phyloP scores from a whole-genome alignment of 345 rosid species.

The Aurinia saxatilis region DNA sequence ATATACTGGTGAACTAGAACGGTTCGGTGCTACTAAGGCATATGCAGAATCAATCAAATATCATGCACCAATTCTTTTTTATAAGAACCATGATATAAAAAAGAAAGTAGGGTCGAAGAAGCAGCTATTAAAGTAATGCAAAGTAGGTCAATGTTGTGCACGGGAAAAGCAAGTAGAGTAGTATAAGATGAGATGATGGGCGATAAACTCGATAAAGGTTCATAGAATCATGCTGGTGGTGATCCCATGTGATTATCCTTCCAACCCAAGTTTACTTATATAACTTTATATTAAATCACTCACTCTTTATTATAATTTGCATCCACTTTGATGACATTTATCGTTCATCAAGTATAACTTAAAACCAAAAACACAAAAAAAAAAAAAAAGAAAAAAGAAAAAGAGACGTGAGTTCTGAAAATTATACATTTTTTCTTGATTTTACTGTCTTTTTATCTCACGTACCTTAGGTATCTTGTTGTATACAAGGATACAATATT shows the following conservation, averaged over 20 bases:
- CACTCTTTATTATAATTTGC: not conserved
- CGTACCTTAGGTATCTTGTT: too few relatives aligned
- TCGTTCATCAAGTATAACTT: too few relatives aligned
- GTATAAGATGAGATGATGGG: slow-evolving; percentile 8
- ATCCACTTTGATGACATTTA: not conserved
- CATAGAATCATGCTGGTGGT: slow-evolving; percentile 15
- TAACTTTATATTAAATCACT: not conserved
- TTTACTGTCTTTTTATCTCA: too few relatives aligned
- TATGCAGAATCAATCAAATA: too few relatives aligned
- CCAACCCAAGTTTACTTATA: slow-evolving; percentile 6
- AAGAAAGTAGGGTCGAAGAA: not conserved
- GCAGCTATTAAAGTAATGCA: slow-evolving; percentile 1
- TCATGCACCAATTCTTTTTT: too few relatives aligned
- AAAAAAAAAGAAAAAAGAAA: too few relatives aligned
- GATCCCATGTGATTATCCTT: slow-evolving; percentile 27
- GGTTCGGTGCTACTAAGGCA: too few relatives aligned
- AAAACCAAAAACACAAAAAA: too few relatives aligned
- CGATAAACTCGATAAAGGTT: slow-evolving; percentile 20
- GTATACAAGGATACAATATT: not conserved
- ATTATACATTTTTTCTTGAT: not conserved
- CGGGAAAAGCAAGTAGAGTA: slow-evolving; percentile 9
- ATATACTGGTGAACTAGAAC: too few relatives aligned
- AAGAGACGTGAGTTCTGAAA: too few relatives aligned
- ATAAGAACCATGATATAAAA: not conserved
- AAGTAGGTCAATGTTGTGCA: slow-evolving; percentile 11